Conservation (phyloP, 352 stramenopile genomes). For the Thalassiosira exigua region DNA sequence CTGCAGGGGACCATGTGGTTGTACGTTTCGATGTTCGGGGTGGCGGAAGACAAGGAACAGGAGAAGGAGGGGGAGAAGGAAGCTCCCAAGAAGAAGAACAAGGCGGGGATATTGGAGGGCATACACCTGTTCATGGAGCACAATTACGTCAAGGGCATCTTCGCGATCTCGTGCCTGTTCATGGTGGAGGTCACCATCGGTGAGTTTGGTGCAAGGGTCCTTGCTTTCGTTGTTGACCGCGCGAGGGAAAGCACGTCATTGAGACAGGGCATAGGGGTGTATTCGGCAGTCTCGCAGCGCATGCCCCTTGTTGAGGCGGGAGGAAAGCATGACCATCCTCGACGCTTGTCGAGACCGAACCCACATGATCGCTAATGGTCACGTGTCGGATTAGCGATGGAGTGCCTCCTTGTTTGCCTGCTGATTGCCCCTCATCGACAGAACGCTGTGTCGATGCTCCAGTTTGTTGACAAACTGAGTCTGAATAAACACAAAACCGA, state of each 20-base stretch:
- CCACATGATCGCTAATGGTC: no score
- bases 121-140: constrained; percentile 82
- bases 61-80: background rate
- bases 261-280: no score
- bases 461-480: no score
- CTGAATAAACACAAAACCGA: no score
- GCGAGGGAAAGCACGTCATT: constrained; percentile 90
- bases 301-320: no score
- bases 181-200: constrained; percentile 50
- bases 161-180: constrained; percentile 85
- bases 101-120: constrained; percentile 53
- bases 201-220: constrained; percentile 6
- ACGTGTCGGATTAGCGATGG: no score
- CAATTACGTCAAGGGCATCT: constrained; percentile 83
- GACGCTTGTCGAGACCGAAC: no score
- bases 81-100: background rate
- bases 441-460: no score
- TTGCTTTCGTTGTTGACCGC: constrained; percentile 84
- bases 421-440: no score
- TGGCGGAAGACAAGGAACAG: constrained; percentile 17
- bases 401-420: no score
- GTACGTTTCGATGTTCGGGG: constrained; percentile 44
- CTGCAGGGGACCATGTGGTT: constrained; percentile 36
- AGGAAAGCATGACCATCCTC: no score
- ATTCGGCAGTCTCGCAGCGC: no score